Evolutionary conservation across 768 basidiomycete genomes (phyloP), one percentile per base, ranked within the genome.

Genomic region (Amanita pallidorosea): DNA sequence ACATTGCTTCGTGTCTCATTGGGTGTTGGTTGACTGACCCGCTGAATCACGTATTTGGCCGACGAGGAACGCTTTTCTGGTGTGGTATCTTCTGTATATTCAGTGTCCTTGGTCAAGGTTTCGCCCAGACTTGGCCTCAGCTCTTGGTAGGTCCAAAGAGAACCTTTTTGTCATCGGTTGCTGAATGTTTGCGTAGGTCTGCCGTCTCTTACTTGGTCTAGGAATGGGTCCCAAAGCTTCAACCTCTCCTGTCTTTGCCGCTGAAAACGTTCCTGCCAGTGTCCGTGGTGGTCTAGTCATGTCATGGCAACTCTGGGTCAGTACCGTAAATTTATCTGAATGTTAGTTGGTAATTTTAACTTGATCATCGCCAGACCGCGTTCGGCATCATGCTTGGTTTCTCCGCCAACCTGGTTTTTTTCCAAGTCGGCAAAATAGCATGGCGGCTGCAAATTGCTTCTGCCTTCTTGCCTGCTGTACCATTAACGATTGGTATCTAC

Each of bases 281-380:
- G 89, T 97, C 51, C 81, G 93, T 58, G 92, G 92, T 51, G 91
- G 83, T 1, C 77, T 94, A 25, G 88, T 91, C 52, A 94, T 93
- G 90, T 85, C 79, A 60, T 94, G 92, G 89, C 88, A 90, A 65
- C 73, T 88, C 70, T 91, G 88, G 88, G 74, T 70, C 38, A 58
- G 69, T 64, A 47, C n/a, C n/a, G 12, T 53, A 20, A 11, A 38
- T 40, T n/a, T 36, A n/a, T 29, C 35, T 23, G 25, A 15, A 11
- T 7, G 15, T n/a, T 13, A 12, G 48, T 12, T 18, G 23, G 41
- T 15, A 43, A 47, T 27, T 37, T 5, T 34, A 49, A 41, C 38
- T 17, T 42, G 22, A 8, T 33, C 46, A 25, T 55, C 17, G 48
- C 2, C 50, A 73, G 73, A 89, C 87, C 2, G 88, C 86, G 0